Percentiles rank a stretch among this genome's conserved stretches.
phyloP scores from a whole-genome alignment of 192 early-diverging fungal genomes.

The Cetraspora pellucida region DNA sequence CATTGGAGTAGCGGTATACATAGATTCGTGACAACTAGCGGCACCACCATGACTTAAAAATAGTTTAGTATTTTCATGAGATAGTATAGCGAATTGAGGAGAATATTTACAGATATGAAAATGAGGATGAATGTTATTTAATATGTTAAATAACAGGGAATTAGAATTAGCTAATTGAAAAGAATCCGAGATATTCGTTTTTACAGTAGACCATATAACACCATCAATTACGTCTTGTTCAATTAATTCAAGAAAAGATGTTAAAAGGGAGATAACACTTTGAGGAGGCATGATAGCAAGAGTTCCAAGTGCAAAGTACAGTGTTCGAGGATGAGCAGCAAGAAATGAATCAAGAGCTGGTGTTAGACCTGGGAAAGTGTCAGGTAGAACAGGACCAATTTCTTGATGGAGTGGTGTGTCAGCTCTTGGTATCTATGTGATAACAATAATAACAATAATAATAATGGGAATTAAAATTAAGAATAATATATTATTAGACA shows the following conservation, averaged over 20 bases:
- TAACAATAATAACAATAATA: too few relatives aligned
- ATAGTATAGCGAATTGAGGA: constrained; percentile 39
- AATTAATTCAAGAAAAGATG: constrained; percentile 34
- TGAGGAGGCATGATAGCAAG: constrained; percentile 2
- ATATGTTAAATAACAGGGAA: not conserved
- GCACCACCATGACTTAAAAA: constrained; percentile 44
- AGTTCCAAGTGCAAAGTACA: constrained; percentile 42
- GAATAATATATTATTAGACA: too few relatives aligned
- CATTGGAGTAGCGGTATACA: constrained; percentile 40
- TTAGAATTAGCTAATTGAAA: not conserved
- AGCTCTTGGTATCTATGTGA: too few relatives aligned
- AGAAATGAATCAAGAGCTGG: constrained; percentile 13
- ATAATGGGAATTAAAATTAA: too few relatives aligned
- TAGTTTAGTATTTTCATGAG: constrained; percentile 31
- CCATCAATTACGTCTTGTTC: constrained; percentile 38
- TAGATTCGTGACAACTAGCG: constrained; percentile 34
- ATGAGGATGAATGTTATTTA: constrained; percentile 11
- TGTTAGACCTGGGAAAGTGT: constrained; percentile 17
- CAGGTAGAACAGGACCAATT: constrained; percentile 43
- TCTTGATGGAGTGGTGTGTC: too few relatives aligned
- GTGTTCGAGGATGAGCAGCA: constrained; percentile 9
- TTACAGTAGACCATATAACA: constrained; percentile 38
- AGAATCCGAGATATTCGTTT: too few relatives aligned
- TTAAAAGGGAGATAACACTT: constrained; percentile 26
- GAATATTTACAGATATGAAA: constrained; percentile 31